Percentiles rank a stretch among this genome's conserved stretches.
Evolutionary conservation across 768 basidiomycete genomes (phyloP).

Genomic region (Solioccasus polychromus): DNA sequence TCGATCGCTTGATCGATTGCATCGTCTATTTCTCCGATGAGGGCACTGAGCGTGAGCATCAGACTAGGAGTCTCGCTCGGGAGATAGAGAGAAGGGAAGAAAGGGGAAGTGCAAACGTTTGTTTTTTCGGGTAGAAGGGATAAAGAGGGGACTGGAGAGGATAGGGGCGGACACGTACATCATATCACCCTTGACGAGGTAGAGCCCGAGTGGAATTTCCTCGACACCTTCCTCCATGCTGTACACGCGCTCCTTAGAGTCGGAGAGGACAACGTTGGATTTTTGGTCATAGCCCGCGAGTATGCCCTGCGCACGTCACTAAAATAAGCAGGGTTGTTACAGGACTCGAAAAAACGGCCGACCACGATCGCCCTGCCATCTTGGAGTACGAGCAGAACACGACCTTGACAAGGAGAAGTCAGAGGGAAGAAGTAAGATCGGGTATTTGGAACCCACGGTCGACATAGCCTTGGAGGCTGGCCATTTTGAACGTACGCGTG

Average conservation of each 20-base stretch:
- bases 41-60: constrained; percentile 42
- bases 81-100: background rate
- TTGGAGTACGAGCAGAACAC: constrained; percentile 91
- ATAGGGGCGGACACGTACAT: constrained; percentile 61
- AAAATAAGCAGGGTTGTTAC: background rate
- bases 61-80: constrained; percentile 1
- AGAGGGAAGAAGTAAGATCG: background rate
- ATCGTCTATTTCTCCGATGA: constrained; percentile 86
- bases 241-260: constrained; percentile 91
- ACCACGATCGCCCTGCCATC: constrained; percentile 96
- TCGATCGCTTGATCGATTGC: constrained; percentile 73
- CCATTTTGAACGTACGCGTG: constrained; percentile 49
- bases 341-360: constrained; percentile 27
- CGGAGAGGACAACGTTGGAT: constrained; percentile 93
- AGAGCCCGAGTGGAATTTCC: constrained; percentile 90
- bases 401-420: constrained; percentile 45
- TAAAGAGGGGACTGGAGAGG: background rate
- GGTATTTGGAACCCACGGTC: constrained; percentile 55
- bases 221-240: constrained; percentile 89
- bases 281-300: constrained; percentile 94
- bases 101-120: too few relatives aligned
- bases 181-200: constrained; percentile 98
- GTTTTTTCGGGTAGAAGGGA: background rate
- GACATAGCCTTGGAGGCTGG: constrained; percentile 88
- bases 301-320: constrained; percentile 55